Base-by-base conservation (phyloP, 2,329 filamentous ascomycete genomes). In the Cryphonectria nitschkei region DNA sequence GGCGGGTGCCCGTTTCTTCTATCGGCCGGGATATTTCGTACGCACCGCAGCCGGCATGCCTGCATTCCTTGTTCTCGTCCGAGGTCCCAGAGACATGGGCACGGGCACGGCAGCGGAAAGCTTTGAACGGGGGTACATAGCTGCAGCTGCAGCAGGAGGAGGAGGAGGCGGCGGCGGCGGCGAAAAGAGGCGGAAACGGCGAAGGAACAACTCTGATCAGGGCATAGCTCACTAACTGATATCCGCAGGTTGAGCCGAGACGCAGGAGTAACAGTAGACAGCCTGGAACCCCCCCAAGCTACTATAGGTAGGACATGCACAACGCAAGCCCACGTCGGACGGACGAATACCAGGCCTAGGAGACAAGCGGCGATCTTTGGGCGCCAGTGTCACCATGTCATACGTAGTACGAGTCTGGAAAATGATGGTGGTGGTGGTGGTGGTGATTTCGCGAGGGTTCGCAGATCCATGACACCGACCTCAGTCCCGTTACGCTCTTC, bases 211-310 rank as follows among this genome's bases (percentile, higher is more conserved):
- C 37, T 63, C 50, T 72, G 50, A 14, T 39, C 62, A 46, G 9
- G 9, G 46, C 19, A 22, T 50, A 26, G 46, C 46, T 2, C 46
- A 22, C 60, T 60, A 39, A 63, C 68, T 60, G 46, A 61, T 70
- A 68, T 60, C 52, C 70, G 68, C 70, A 72, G 65, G 50, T 72
- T 65, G 68, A 72, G 70, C 70, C 70, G 65, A 70, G 69, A 68
- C 68, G 64, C 50, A 14, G 41, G 52, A 50, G 65, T 34, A 54
- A 50, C 70, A 43, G 52, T 67, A 68, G 65, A 72, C 32, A 61
- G 65, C 60, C 65, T 68, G 68, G 64, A 52, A 72, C 60, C 26
- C 26, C 26, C 26, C 26, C 50, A 68, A 72, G 70, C 69, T 68
- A 70, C 61, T 32, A 43, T 32, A 43, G n/a, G 69, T 72, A 62